Percentiles rank a stretch among this genome's conserved stretches.
phyloP scores from a whole-genome alignment of 805 yeast genomes.

The Schizosaccharomyces japonicus region DNA sequence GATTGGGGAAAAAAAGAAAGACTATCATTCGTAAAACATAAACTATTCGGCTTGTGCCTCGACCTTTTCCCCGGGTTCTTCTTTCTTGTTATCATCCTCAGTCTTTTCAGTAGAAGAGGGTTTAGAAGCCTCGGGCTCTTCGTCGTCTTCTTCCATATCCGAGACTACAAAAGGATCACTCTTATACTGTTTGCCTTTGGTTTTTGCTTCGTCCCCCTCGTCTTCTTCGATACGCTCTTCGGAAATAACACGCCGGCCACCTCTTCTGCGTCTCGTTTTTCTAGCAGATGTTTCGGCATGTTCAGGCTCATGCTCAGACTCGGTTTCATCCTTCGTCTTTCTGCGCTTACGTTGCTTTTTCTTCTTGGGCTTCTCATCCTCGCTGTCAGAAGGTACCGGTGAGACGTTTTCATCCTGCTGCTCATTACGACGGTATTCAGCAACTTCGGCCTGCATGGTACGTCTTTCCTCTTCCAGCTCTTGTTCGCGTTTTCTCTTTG shows the following conservation, averaged over 20 bases:
- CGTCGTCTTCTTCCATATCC: too few relatives aligned
- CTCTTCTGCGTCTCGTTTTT: not conserved
- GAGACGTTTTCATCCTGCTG: slow-evolving; percentile 7
- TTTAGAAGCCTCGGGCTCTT: too few relatives aligned
- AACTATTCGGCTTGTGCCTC: too few relatives aligned
- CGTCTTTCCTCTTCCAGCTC: slow-evolving; percentile 15
- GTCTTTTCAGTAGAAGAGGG: too few relatives aligned
- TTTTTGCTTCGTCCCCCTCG: too few relatives aligned
- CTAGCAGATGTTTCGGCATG: not conserved
- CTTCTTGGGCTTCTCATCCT: not conserved
- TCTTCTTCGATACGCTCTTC: not conserved
- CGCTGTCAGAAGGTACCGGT: not conserved
- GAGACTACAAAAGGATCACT: too few relatives aligned
- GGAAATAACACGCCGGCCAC: not conserved
- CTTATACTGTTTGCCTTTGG: too few relatives aligned
- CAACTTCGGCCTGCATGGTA: slow-evolving; percentile 11
- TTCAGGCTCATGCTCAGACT: not conserved
- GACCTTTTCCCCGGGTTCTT: too few relatives aligned
- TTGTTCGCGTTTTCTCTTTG: slow-evolving; percentile 13
- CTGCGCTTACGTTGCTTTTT: not conserved
- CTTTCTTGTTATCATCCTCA: too few relatives aligned
- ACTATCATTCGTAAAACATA: too few relatives aligned
- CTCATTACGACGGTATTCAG: slow-evolving; percentile 12
- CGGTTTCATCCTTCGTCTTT: not conserved
- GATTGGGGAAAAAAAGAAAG: too few relatives aligned